Percentiles rank a stretch among this genome's conserved stretches.
These are phyloP conservation scores for Volvariella volvacea DNA, from an alignment of 1,284 basidiomycete species.

Conservation along the genomic window DNA sequence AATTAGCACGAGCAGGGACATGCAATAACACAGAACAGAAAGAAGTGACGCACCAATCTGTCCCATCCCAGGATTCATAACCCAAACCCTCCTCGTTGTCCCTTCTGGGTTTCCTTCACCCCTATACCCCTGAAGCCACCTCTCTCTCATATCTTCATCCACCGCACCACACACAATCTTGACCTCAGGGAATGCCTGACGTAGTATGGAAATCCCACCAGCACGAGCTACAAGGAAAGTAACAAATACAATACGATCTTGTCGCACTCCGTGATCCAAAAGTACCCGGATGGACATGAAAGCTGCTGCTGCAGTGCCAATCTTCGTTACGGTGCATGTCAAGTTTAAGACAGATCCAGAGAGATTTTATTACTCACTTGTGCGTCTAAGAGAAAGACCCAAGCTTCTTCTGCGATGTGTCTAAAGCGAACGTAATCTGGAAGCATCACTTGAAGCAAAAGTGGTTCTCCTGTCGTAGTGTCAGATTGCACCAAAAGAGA, in stretches of 20 bases:
- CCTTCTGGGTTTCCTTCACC: constrained; percentile 36
- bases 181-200: constrained; percentile 77
- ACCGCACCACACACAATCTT: constrained; percentile 80
- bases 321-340: constrained; percentile 34
- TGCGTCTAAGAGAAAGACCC: constrained; percentile 89
- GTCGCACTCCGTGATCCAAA: constrained; percentile 88
- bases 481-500: constrained; percentile 91
- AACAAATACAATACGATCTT: constrained; percentile 82
- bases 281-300: constrained; percentile 96
- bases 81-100: constrained; percentile 60
- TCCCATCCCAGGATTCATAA: constrained; percentile 77
- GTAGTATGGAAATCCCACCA: constrained; percentile 75
- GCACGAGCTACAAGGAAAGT: constrained; percentile 81
- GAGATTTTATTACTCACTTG: constrained; percentile 43
- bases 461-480: constrained; percentile 77
- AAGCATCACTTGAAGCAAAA: constrained; percentile 79
- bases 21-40: background rate
- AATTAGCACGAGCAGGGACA: background rate
- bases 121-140: constrained; percentile 54
- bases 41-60: constrained; percentile 59
- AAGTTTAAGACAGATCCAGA: background rate
- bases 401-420: constrained; percentile 60
- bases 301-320: constrained; percentile 91
- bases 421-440: constrained; percentile 67
- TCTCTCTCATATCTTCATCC: constrained; percentile 67